These are phyloP conservation scores for Fusarium tuaranense DNA, from an alignment of 2,329 filamentous ascomycete genomes.

Conservation along the genomic window DNA sequence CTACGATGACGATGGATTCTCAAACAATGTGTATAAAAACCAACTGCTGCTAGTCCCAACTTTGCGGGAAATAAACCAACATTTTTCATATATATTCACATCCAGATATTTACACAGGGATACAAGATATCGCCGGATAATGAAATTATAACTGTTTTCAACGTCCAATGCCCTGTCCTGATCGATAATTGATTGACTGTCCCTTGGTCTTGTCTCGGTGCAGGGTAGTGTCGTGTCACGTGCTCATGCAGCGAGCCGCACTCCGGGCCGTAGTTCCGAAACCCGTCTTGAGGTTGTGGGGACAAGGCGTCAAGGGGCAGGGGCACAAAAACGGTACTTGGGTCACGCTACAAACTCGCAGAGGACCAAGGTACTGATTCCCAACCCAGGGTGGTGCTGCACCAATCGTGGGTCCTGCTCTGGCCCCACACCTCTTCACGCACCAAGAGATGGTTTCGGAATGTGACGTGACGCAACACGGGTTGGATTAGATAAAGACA, in stretches of 20 bases:
- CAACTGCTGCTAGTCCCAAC: neutral
- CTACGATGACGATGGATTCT: neutral
- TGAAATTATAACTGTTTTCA: neutral
- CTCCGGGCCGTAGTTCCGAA: slow-evolving; percentile 10
- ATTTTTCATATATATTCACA: neutral
- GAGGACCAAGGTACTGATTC: neutral
- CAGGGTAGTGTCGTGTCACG: slow-evolving; percentile 20
- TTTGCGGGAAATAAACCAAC: neutral
- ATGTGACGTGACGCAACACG: slow-evolving; percentile 31
- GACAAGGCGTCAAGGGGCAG: neutral
- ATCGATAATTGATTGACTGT: neutral
- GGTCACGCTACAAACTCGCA: neutral
- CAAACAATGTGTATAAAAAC: neutral
- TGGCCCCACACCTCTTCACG: neutral
- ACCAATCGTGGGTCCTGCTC: neutral
- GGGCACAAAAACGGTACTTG: neutral
- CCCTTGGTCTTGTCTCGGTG: neutral
- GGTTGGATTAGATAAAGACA: slow-evolving; percentile 29
- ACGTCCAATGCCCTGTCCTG: neutral
- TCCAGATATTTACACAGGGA: neutral
- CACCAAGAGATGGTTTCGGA: slow-evolving; percentile 14
- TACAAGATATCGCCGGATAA: neutral
- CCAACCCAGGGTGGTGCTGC: neutral
- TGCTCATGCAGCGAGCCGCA: neutral
- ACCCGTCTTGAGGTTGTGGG: slow-evolving; percentile 7